Evolutionary conservation across 192 early-diverging fungal genomes (phyloP).

Genomic region (Cladochytrium replicatum): DNA sequence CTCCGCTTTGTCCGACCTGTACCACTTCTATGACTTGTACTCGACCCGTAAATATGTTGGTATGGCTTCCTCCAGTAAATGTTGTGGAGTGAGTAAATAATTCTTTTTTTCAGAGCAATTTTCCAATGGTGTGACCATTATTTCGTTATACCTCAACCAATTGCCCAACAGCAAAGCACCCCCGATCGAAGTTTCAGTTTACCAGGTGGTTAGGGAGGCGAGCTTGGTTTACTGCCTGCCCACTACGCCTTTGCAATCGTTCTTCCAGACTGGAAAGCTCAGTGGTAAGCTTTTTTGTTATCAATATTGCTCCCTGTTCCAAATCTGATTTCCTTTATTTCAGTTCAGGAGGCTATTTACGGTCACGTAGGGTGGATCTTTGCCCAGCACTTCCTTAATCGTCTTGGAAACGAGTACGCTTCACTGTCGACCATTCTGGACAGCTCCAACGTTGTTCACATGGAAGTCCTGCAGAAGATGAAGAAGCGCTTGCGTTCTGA

Average conservation of each 20-base stretch:
- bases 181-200: slow-evolving; percentile 79
- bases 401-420: slow-evolving; percentile 87
- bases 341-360: slow-evolving; percentile 93
- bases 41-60: slow-evolving; percentile 95
- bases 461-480: slow-evolving; percentile 90
- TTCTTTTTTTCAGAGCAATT: slow-evolving; percentile 72
- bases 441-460: slow-evolving; percentile 64
- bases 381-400: slow-evolving; percentile 97
- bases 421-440: slow-evolving; percentile 80
- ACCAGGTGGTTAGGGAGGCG: slow-evolving; percentile 94
- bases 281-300: slow-evolving; percentile 24
- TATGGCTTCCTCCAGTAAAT: slow-evolving; percentile 29
- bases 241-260: slow-evolving; percentile 83
- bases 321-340: not conserved
- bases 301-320: not conserved
- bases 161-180: slow-evolving; percentile 64
- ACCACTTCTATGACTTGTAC: slow-evolving; percentile 95
- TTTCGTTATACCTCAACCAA: slow-evolving; percentile 84
- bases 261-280: slow-evolving; percentile 87
- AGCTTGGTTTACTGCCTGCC: slow-evolving; percentile 94
- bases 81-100: slow-evolving; percentile 21
- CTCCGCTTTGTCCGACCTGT: slow-evolving; percentile 91
- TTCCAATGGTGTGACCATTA: slow-evolving; percentile 94
- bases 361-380: slow-evolving; percentile 97
- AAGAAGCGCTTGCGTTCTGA: slow-evolving; percentile 96